A percentile compares a stretch with the other conserved stretches of the same genome.
These are phyloP conservation scores for Prunus fruticosa DNA, from an alignment of 306 rosid genomes.

Conservation along the genomic window DNA sequence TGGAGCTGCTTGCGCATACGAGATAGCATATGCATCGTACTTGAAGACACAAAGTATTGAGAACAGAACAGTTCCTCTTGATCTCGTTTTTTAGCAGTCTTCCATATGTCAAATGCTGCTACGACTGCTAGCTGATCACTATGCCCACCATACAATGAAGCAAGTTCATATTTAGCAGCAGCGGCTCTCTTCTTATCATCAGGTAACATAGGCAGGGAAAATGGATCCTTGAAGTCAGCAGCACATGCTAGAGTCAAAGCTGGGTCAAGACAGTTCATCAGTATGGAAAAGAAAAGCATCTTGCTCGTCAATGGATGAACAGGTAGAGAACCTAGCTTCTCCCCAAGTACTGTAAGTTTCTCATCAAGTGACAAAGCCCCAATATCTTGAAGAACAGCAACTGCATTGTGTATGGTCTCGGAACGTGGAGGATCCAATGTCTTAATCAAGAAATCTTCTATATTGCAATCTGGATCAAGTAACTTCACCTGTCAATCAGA, in stretches of 20 bases:
- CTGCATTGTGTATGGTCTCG: slow-evolving; percentile 76
- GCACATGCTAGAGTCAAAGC: slow-evolving; percentile 95
- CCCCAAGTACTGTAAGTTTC: slow-evolving; percentile 78
- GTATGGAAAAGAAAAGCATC: slow-evolving; percentile 81
- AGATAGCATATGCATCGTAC: slow-evolving; percentile 65
- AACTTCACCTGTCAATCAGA: slow-evolving; percentile 66
- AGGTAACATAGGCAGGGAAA: slow-evolving; percentile 69
- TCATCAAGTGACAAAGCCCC: slow-evolving; percentile 83
- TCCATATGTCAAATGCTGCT: slow-evolving; percentile 89
- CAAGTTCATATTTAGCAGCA: slow-evolving; percentile 64
- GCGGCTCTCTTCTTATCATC: slow-evolving; percentile 54
- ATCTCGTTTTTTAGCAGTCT: slow-evolving; percentile 56
- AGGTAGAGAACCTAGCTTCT: slow-evolving; percentile 85
- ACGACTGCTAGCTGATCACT: slow-evolving; percentile 87
- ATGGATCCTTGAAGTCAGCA: slow-evolving; percentile 80
- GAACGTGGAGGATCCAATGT: slow-evolving; percentile 85
- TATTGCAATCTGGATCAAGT: slow-evolving; percentile 68
- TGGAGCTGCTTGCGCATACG: slow-evolving; percentile 83
- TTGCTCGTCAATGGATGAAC: slow-evolving; percentile 89
- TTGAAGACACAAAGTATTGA: slow-evolving; percentile 50
- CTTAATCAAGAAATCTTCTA: slow-evolving; percentile 70
- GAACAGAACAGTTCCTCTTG: slow-evolving; percentile 57
- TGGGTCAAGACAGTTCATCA: slow-evolving; percentile 95
- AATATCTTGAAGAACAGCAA: slow-evolving; percentile 76
- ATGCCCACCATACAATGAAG: slow-evolving; percentile 71